These are phyloP conservation scores for Amanita muscaria DNA, from an alignment of 768 basidiomycete genomes.

Conservation along the genomic window DNA sequence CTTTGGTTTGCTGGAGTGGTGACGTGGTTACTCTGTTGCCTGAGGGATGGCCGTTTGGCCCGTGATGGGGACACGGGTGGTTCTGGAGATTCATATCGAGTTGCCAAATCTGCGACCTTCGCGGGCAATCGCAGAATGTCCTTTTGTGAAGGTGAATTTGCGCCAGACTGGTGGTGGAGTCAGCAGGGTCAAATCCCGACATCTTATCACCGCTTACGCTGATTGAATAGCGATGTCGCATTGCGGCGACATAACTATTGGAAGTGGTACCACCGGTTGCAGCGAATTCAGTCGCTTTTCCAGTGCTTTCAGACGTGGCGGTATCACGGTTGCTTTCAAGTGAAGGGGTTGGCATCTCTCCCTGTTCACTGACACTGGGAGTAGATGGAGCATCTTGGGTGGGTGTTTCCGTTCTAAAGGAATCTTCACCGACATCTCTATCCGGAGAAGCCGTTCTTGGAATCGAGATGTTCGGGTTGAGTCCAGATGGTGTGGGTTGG, in stretches of 20 bases:
- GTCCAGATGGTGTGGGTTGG: background rate
- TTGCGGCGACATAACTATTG: constrained; percentile 57
- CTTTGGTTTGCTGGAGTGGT: background rate
- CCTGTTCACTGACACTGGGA: background rate
- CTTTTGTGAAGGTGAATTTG: constrained; percentile 45
- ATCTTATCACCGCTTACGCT: constrained; percentile 32
- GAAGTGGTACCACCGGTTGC: constrained; percentile 42
- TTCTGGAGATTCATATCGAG: constrained; percentile 45
- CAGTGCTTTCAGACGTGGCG: background rate
- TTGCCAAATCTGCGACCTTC: constrained; percentile 57
- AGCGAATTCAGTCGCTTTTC: constrained; percentile 31
- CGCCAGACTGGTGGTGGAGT: constrained; percentile 47
- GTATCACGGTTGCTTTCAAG: background rate
- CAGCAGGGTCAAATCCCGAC: constrained; percentile 5
- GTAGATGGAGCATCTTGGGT: background rate
- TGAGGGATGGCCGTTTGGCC: background rate
- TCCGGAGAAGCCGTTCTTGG: background rate
- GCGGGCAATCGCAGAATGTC: constrained; percentile 56
- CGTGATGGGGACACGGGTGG: constrained; percentile 30
- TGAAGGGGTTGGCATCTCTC: background rate
- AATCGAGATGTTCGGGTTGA: background rate
- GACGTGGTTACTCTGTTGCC: background rate
- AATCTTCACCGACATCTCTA: background rate
- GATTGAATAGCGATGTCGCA: constrained; percentile 55
- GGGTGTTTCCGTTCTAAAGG: background rate